phyloP scores from a whole-genome alignment of 768 basidiomycete species.

The Punctularia strigosozonata region DNA sequence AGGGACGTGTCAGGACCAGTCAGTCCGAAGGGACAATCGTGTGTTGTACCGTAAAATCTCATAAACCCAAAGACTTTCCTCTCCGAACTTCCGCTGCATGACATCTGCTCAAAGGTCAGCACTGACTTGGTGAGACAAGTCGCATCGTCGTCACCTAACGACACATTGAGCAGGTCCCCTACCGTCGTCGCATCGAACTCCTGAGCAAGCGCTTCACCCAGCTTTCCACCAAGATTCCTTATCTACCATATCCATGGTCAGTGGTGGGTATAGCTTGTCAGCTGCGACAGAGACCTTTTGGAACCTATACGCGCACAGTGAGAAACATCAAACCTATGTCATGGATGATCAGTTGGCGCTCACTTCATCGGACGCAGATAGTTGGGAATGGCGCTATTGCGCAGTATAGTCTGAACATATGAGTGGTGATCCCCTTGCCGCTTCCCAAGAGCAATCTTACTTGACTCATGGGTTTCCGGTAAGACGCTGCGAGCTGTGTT shows the following conservation, averaged over 20 bases:
- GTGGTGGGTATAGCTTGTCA: not conserved
- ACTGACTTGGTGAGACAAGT: constrained; percentile 41
- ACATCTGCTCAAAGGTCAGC: constrained; percentile 60
- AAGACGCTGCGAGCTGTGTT: constrained; percentile 85
- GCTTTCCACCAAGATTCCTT: constrained; percentile 88
- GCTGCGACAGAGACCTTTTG: constrained; percentile 48
- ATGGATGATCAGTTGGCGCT: too few relatives aligned
- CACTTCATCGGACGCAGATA: constrained; percentile 83
- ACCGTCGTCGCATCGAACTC: constrained; percentile 87
- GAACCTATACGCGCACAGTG: too few relatives aligned
- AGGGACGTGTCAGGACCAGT: constrained; percentile 5
- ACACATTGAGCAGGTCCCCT: constrained; percentile 74
- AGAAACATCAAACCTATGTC: too few relatives aligned
- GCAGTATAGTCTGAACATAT: constrained; percentile 58
- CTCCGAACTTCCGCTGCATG: constrained; percentile 72
- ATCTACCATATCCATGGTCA: constrained; percentile 38
- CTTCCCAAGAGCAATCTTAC: constrained; percentile 23
- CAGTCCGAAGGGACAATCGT: not conserved
- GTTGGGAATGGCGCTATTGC: constrained; percentile 70
- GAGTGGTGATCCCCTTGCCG: constrained; percentile 3
- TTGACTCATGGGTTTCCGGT: constrained; percentile 84
- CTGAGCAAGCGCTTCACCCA: constrained; percentile 76
- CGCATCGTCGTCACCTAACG: constrained; percentile 23
- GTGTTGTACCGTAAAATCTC: constrained; percentile 67
- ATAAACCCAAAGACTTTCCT: constrained; percentile 83